Evolutionary conservation across 75 land plant genomes (phyloP).

Genomic region (Sequoia sempervirens): DNA sequence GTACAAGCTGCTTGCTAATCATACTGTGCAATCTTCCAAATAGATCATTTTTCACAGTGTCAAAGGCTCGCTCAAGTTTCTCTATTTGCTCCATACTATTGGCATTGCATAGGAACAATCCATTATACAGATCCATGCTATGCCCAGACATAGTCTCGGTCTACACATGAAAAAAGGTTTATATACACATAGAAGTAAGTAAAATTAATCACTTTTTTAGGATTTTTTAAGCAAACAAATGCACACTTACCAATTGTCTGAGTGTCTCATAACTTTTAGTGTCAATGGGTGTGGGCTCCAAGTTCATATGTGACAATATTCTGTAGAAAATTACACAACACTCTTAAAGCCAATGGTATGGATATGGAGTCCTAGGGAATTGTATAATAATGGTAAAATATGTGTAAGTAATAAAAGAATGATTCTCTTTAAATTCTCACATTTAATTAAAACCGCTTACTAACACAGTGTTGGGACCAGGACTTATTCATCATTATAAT

Average conservation of each 20-base stretch:
- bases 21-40: slow-evolving; percentile 47
- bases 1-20: slow-evolving; percentile 34
- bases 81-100: slow-evolving; percentile 57
- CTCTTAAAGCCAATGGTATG: not conserved
- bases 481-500: too few species aligned
- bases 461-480: too few species aligned
- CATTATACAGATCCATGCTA: slow-evolving; percentile 68
- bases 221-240: not conserved
- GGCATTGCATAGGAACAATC: slow-evolving; percentile 53
- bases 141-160: slow-evolving; percentile 40
- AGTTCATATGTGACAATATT: slow-evolving; percentile 48
- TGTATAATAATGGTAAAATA: not conserved
- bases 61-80: slow-evolving; percentile 49
- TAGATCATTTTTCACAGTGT: slow-evolving; percentile 42
- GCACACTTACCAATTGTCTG: slow-evolving; percentile 40
- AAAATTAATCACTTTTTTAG: too few species aligned
- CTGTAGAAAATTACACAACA: slow-evolving; percentile 12
- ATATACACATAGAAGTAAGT: too few species aligned
- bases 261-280: slow-evolving; percentile 67
- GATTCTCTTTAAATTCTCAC: too few species aligned
- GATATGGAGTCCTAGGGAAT: not conserved
- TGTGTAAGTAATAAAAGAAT: too few species aligned
- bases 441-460: too few species aligned
- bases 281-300: slow-evolving; percentile 64
- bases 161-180: not conserved